A percentile compares a stretch with the other conserved stretches of the same genome.
Conservation (phyloP, 306 rosid genomes). For the Cucurbita maxima region DNA sequence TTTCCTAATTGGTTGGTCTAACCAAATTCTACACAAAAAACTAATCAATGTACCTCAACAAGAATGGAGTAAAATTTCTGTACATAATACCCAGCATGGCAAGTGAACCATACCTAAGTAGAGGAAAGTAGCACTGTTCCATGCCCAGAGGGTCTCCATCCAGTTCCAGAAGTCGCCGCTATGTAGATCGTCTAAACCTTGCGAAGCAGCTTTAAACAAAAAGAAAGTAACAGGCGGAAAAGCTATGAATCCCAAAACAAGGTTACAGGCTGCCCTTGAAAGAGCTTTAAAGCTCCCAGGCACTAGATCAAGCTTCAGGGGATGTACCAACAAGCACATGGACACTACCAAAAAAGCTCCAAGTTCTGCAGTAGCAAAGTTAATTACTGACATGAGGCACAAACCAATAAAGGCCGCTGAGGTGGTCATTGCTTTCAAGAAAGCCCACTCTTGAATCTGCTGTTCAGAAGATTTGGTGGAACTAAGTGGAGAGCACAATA, state of each 20-base stretch:
- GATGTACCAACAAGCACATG: conserved; percentile 66
- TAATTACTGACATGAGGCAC: conserved; percentile 82
- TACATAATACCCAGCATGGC: conserved; percentile 83
- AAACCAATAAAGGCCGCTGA: conserved; percentile 60
- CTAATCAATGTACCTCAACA: conserved; percentile 26
- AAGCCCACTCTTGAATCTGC: conserved; percentile 47
- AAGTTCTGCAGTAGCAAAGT: conserved; percentile 84
- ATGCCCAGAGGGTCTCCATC: conserved; percentile 85
- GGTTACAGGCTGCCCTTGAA: conserved; percentile 41
- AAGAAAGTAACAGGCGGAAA: conserved; percentile 59
- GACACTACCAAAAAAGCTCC: conserved; percentile 75
- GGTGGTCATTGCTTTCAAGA: conserved; percentile 74
- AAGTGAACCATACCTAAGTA: conserved; percentile 64
- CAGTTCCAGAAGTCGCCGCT: conserved; percentile 73
- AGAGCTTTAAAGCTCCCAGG: conserved; percentile 28
- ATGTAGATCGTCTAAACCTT: conserved; percentile 20
- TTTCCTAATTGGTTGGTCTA: conserved; percentile 4
- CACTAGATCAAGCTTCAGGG: conserved; percentile 48
- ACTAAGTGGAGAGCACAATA: conserved; percentile 40
- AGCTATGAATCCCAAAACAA: conserved; percentile 44
- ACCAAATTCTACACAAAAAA: conserved; percentile 16
- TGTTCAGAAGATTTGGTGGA: conserved; percentile 21
- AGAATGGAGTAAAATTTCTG: conserved; percentile 49
- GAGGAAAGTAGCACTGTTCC: conserved; percentile 93
- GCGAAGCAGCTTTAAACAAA: conserved; percentile 38